Base-by-base conservation (phyloP, 169 alveolate species). In the Cystoisospora suis region DNA sequence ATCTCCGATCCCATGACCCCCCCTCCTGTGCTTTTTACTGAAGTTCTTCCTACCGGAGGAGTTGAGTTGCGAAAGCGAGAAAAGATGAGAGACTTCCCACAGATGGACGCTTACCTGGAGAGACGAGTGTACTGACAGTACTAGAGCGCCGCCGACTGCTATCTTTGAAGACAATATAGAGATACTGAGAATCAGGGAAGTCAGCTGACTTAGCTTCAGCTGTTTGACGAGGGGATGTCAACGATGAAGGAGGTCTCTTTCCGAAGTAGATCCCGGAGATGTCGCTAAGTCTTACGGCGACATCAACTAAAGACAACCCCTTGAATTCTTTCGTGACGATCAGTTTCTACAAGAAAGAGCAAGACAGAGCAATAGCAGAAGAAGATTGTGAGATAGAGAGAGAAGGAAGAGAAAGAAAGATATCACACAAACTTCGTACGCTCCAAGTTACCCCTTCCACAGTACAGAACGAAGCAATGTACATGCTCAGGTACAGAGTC, bases 141-240 rank as follows among this genome's bases (percentile, higher is more conserved):
- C n/a, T n/a, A n/a, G n/a, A n/a, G 77, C 77, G n/a, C 20, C 77
- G 77, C 5, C 77, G 77, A 36, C 45, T 44, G 44, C 34, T 65
- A 12, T 3, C 77, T n/a, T 65, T 65, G 77, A 65, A 65, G 40
- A 65, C 77, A n/a, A 65, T 65, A 44, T 65, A 65, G 77, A 65
- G 77, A n/a, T 12, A 65, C 44, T 17, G 77, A n/a, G 27, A 32
- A 44, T 65, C 40, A 12, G 44, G n/a, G 12, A 17, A 36, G 9
- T 2, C 77, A 1, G 12, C 20, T 23, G 42, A 32, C 77, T 65
- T 6, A 32, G 36, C 36, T 1, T 65, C n/a, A 36, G 6, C 75
- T 36, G n/a, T 36, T 20, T 32, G 44, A n/a, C 1, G 77, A 3
- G 36, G 42, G n/a, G n/a, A n/a, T n/a, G n/a, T n/a, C n/a, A n/a